A percentile compares a stretch with the other conserved stretches of the same genome.
These are phyloP conservation scores for Iris macrosiphon DNA, from an alignment of 106 monocot species.

Conservation along the genomic window DNA sequence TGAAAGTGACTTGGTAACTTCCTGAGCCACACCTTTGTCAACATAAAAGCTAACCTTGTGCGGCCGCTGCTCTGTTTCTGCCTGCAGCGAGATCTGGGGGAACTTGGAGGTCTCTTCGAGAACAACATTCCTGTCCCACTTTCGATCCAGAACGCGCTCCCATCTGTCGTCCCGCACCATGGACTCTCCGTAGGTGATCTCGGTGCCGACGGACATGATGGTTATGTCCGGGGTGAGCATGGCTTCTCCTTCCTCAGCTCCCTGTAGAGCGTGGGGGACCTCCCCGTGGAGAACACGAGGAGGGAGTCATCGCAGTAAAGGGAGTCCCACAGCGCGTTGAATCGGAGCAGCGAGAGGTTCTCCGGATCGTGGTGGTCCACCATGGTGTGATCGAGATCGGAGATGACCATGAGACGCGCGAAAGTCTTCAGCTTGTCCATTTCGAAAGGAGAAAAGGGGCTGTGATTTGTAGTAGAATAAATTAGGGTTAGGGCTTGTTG, in stretches of 20 bases:
- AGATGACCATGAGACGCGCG: conserved; percentile 78
- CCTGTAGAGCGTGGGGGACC: conserved; percentile 52
- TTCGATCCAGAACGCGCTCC: conserved; percentile 38
- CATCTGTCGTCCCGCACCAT: conserved; percentile 66
- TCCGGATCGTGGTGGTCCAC: conserved; percentile 70
- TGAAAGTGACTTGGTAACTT: conserved; percentile 40
- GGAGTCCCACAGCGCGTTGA: conserved; percentile 73
- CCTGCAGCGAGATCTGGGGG: conserved; percentile 47
- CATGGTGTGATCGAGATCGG: conserved; percentile 94
- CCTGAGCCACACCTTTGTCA: conserved; percentile 53
- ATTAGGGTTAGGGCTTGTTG: no score
- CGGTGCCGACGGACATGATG: conserved; percentile 71
- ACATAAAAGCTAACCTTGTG: conserved; percentile 93
- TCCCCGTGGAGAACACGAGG: conserved; percentile 69
- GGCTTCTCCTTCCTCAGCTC: conserved; percentile 48
- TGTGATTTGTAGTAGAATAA: no score
- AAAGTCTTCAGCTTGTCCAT: conserved; percentile 61
- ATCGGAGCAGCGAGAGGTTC: conserved; percentile 60
- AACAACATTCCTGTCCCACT: conserved; percentile 57
- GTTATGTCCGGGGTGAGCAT: conserved; percentile 68
- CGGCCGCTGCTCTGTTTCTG: conserved; percentile 70
- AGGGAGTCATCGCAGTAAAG: conserved; percentile 40
- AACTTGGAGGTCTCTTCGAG: conserved; percentile 61
- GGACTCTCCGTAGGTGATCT: conserved; percentile 56
- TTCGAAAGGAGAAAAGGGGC: no score